Base-by-base conservation (phyloP, 2,329 filamentous ascomycete species). In the Ceratocystis alfenasii region DNA sequence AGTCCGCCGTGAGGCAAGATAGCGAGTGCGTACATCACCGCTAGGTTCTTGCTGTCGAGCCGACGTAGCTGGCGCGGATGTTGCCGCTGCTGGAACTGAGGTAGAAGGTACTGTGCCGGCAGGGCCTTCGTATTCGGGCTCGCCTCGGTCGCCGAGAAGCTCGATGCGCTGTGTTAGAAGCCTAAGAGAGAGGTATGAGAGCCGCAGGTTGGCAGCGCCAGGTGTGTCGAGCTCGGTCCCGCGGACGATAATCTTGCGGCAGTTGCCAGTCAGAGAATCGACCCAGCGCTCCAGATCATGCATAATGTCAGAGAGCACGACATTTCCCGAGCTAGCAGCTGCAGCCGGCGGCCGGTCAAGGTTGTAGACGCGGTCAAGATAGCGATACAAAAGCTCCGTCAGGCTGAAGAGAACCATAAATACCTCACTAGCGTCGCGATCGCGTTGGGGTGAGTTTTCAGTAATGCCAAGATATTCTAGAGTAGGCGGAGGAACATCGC, bases 161-260 rank as follows among this genome's bases (percentile, higher is more conserved):
- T 77, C 74, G 25, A 83, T 77, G 1, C 80, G 75, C 30, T 78
- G 75, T 0, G 79, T 72, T 0, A 83, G 72, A 2, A 83, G 73
- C 45, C 77, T 76, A 5, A 78, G 74, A 0, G 78, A 78, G 0
- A 83, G 70, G 68, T 81, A 83, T 0, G 78, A 75, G 1, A 83
- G 71, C 2, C 80, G 78, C 15, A 83, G 73, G 63, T 83, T 83
- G 5, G 79, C 74, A 0, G 78, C 78, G 0, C 80, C 81, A 0
- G 78, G 76, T 0, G 76, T 70, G 1, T 74, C 70, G 0, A 81
- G 69, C 17, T 74, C 70, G 1, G 72, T 75, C 1, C 79, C 79
- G 3, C 78, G 74, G 1, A 78, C 72, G 20, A 80, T 75, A 10
- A 78, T 72, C 1, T 72, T 71, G 2, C 78, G 76, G 2, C 75